Percentiles rank a stretch among this genome's conserved stretches.
These are phyloP conservation scores for Penicillium malachiteum DNA, from an alignment of 495 filamentous ascomycete genomes.

Conservation along the genomic window DNA sequence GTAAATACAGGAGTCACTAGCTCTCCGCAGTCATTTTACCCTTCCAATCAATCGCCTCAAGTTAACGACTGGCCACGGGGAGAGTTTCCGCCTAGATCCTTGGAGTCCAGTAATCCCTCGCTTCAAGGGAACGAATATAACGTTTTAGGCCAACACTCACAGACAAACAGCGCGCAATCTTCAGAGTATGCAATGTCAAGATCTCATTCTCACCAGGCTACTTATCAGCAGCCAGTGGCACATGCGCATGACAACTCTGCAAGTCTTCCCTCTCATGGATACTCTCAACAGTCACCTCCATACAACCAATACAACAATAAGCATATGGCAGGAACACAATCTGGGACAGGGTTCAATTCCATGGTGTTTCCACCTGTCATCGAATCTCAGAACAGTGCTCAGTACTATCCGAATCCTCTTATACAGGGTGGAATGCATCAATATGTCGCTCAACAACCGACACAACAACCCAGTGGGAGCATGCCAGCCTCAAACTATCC, in stretches of 20 bases:
- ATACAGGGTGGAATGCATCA: slow-evolving; percentile 10
- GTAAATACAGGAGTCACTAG: slow-evolving; percentile 1
- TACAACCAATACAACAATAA: slow-evolving; percentile 14
- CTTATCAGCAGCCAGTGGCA: background rate
- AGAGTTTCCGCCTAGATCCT: background rate
- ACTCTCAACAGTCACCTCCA: slow-evolving; percentile 5
- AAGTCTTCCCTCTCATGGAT: slow-evolving; percentile 12
- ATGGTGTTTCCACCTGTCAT: background rate
- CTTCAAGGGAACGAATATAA: background rate
- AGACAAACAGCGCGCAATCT: background rate
- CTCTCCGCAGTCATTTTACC: slow-evolving; percentile 6
- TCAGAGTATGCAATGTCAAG: slow-evolving; percentile 6
- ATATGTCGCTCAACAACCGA: slow-evolving; percentile 11
- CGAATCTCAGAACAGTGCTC: background rate
- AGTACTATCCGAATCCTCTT: slow-evolving; percentile 16
- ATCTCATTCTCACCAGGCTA: slow-evolving; percentile 16
- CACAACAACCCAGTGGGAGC: background rate
- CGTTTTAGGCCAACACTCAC: too few relatives aligned
- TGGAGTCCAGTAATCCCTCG: slow-evolving; percentile 7
- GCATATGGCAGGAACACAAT: slow-evolving; percentile 11
- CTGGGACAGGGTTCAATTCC: slow-evolving; percentile 5
- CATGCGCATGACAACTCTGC: background rate
- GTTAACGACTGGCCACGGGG: slow-evolving; percentile 3
- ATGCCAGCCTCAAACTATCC: background rate
- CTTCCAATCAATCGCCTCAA: slow-evolving; percentile 10